A percentile compares a stretch with the other conserved stretches of the same genome.
Evolutionary conservation across 805 yeast species (phyloP).

Genomic region (Wickerhamiella alocasiicola): DNA sequence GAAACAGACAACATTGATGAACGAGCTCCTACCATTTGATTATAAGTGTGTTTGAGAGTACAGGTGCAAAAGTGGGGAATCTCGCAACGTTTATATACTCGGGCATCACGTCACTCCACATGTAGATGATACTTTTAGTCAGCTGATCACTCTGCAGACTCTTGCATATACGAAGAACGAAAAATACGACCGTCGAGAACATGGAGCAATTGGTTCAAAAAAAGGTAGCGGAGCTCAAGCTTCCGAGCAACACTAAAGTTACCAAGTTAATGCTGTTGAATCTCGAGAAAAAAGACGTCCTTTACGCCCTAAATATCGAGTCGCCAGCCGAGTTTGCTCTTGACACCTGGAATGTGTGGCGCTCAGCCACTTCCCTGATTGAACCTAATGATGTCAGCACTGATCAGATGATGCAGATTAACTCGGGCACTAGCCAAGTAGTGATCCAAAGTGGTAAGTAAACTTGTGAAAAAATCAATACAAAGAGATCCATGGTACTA

Average conservation of each 20-base stretch:
- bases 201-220: constrained; percentile 4
- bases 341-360: constrained; percentile 5
- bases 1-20: constrained; percentile 15
- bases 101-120: not conserved
- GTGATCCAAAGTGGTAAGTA: constrained; percentile 4
- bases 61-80: not conserved
- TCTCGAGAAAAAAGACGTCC: not conserved
- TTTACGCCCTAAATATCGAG: not conserved
- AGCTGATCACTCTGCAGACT: no score
- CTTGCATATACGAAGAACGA: no score
- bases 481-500: not conserved
- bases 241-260: not conserved
- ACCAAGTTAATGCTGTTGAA: not conserved
- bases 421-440: not conserved
- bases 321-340: constrained; percentile 1
- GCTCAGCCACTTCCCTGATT: constrained; percentile 7
- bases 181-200: no score
- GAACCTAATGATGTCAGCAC: constrained; percentile 5
- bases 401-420: constrained; percentile 7
- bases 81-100: not conserved
- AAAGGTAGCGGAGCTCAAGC: not conserved
- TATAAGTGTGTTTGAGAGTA: not conserved
- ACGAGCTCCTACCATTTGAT: not conserved
- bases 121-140: no score
- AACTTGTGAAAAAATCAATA: not conserved